These are phyloP conservation scores for Saturnispora sanitii DNA, from an alignment of 805 yeast genomes.

Conservation along the genomic window DNA sequence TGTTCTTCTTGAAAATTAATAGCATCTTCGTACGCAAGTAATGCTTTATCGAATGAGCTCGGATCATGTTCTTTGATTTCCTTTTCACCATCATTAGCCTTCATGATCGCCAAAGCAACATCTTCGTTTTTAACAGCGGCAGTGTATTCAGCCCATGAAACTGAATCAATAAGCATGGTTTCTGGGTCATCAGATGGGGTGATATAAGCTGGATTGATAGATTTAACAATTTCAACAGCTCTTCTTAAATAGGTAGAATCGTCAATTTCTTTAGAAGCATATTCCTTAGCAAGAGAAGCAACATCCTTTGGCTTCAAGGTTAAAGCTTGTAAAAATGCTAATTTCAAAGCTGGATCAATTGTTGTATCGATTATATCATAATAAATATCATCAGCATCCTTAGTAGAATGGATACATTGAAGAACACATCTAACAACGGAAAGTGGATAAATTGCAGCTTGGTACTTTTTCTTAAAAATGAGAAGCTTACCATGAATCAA, in stretches of 20 bases:
- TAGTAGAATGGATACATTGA: slow-evolving; percentile 37
- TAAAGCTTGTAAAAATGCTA: slow-evolving; percentile 25
- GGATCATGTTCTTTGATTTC: slow-evolving; percentile 29
- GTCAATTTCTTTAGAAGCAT: slow-evolving; percentile 20
- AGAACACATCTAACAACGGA: slow-evolving; percentile 55
- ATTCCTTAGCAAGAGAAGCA: slow-evolving; percentile 36
- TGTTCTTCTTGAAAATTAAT: slow-evolving; percentile 49
- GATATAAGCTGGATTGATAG: slow-evolving; percentile 30
- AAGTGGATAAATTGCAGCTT: slow-evolving; percentile 37
- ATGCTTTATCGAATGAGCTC: slow-evolving; percentile 44
- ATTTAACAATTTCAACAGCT: slow-evolving; percentile 29
- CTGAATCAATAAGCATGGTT: slow-evolving; percentile 21
- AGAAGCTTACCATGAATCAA: slow-evolving; percentile 32
- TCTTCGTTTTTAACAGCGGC: slow-evolving; percentile 66
- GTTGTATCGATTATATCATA: slow-evolving; percentile 46
- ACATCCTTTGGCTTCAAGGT: slow-evolving; percentile 34
- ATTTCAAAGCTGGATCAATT: slow-evolving; percentile 56
- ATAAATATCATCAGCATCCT: slow-evolving; percentile 29
- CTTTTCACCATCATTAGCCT: slow-evolving; percentile 27
- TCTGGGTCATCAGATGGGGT: slow-evolving; percentile 19
- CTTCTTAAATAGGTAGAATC: slow-evolving; percentile 28
- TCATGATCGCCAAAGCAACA: slow-evolving; percentile 49
- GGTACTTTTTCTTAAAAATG: slow-evolving; percentile 48
- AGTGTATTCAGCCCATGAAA: slow-evolving; percentile 42
- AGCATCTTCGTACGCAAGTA: slow-evolving; percentile 62